Percentiles rank a stretch among this genome's conserved stretches.
phyloP scores from a whole-genome alignment of 768 basidiomycete species.

The Rubroboletus satanas region DNA sequence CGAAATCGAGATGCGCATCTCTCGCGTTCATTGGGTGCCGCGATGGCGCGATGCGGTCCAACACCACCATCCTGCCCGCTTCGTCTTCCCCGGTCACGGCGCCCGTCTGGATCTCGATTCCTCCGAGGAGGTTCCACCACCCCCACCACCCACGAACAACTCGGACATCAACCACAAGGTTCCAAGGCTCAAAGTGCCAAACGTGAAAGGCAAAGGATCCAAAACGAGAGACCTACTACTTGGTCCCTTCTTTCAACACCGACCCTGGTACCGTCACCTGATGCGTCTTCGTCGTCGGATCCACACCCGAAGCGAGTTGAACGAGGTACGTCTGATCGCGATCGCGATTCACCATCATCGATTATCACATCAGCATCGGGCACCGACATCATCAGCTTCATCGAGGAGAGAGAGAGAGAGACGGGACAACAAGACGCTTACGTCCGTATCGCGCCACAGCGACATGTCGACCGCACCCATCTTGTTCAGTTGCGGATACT shows the following conservation, averaged over 20 bases:
- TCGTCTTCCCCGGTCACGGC: conserved; percentile 6
- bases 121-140: conserved; percentile 12
- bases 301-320: conserved; percentile 43
- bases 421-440: conserved; percentile 17
- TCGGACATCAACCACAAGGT: conserved; percentile 1
- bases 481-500: conserved; percentile 36
- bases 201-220: background rate
- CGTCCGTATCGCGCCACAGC: conserved; percentile 43
- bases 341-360: conserved; percentile 3
- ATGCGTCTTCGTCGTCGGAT: conserved; percentile 28
- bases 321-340: conserved; percentile 33
- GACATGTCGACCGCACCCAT: conserved; percentile 45
- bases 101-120: conserved; percentile 14
- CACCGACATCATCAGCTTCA: background rate
- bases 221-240: conserved; percentile 29
- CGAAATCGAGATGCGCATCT: background rate
- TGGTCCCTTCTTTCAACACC: conserved; percentile 23
- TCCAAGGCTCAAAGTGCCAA: background rate
- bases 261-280: conserved; percentile 31
- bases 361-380: background rate
- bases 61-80: conserved; percentile 14
- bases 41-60: background rate
- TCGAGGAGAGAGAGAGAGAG: background rate
- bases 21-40: background rate
- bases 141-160: conserved; percentile 8